phyloP scores from a whole-genome alignment of 805 yeast genomes.

The Candida schatavii region DNA sequence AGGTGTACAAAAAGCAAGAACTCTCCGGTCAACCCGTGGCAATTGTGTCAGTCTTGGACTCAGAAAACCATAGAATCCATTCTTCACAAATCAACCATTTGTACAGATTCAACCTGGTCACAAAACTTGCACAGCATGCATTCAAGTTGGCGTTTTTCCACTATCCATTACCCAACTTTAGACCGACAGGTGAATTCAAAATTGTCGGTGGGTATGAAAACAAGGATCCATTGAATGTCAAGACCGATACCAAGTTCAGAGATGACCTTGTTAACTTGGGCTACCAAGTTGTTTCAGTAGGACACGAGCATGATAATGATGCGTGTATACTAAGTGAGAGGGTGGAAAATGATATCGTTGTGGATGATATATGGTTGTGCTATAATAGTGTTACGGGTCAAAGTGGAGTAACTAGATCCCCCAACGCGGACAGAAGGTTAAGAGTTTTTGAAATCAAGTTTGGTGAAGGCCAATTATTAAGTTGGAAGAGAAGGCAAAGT shows the following conservation, averaged over 20 bases:
- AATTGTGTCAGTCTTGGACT: slow-evolving; percentile 32
- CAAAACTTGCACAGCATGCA: slow-evolving; percentile 2
- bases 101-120: slow-evolving; percentile 22
- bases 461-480: slow-evolving; percentile 21
- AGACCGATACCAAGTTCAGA: slow-evolving; percentile 25
- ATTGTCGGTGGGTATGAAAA: slow-evolving; percentile 39
- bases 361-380: slow-evolving; percentile 33
- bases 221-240: slow-evolving; percentile 30
- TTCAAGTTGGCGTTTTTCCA: slow-evolving; percentile 38
- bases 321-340: slow-evolving; percentile 32
- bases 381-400: slow-evolving; percentile 39
- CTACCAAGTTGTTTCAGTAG: slow-evolving; percentile 37
- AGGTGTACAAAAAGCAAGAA: slow-evolving; percentile 14
- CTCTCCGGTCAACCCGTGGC: slow-evolving; percentile 16
- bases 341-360: slow-evolving; percentile 9
- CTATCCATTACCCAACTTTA: slow-evolving; percentile 40
- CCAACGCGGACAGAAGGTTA: slow-evolving; percentile 28
- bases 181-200: slow-evolving; percentile 37
- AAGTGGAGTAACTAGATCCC: slow-evolving; percentile 26
- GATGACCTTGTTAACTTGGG: slow-evolving; percentile 34
- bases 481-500: slow-evolving; percentile 36
- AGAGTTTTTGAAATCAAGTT: slow-evolving; percentile 35
- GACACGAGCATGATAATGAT: slow-evolving; percentile 45
- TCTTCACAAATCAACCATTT: slow-evolving; percentile 33
- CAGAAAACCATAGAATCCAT: slow-evolving; percentile 25